Percentiles rank a stretch among this genome's conserved stretches.
Conservation (phyloP, 371 early-diverging fungal species). For the Vairimorpha apis region DNA sequence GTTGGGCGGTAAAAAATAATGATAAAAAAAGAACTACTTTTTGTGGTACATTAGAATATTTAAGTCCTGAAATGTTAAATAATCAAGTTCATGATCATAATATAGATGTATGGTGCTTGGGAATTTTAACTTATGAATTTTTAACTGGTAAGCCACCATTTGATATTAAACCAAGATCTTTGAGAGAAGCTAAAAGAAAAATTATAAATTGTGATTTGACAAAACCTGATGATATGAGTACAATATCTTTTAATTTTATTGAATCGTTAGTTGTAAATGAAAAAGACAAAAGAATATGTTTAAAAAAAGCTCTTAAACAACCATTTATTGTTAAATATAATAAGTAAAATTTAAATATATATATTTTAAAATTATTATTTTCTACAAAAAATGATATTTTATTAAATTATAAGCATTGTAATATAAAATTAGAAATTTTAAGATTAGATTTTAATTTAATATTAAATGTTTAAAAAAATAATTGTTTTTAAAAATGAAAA, state of each 20-base stretch:
- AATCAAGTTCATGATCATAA: conserved; percentile 73
- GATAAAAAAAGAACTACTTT: conserved; percentile 67
- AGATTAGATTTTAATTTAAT: too few relatives aligned
- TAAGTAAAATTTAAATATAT: conserved; percentile 8
- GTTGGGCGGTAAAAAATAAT: conserved; percentile 91
- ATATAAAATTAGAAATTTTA: too few relatives aligned
- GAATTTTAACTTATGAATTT: conserved; percentile 90
- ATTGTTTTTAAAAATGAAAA: background rate
- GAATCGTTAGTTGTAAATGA: conserved; percentile 69
- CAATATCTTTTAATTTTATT: conserved; percentile 80
- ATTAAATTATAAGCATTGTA: too few relatives aligned
- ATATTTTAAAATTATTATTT: too few relatives aligned
- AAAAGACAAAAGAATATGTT: conserved; percentile 69
- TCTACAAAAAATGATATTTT: too few relatives aligned
- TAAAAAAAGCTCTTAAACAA: conserved; percentile 71
- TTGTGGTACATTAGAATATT: conserved; percentile 93
- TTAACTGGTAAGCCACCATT: conserved; percentile 87
- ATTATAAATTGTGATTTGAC: conserved; percentile 75
- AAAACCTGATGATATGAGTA: conserved; percentile 72
- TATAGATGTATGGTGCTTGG: conserved; percentile 93
- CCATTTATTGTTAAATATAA: conserved; percentile 67
- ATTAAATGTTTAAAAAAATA: too few relatives aligned
- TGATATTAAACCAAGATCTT: conserved; percentile 67
- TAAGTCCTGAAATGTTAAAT: conserved; percentile 77
- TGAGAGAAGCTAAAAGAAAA: conserved; percentile 69